These are phyloP conservation scores for Colletotrichum cereale DNA, from an alignment of 2,329 filamentous ascomycete genomes.

Conservation along the genomic window DNA sequence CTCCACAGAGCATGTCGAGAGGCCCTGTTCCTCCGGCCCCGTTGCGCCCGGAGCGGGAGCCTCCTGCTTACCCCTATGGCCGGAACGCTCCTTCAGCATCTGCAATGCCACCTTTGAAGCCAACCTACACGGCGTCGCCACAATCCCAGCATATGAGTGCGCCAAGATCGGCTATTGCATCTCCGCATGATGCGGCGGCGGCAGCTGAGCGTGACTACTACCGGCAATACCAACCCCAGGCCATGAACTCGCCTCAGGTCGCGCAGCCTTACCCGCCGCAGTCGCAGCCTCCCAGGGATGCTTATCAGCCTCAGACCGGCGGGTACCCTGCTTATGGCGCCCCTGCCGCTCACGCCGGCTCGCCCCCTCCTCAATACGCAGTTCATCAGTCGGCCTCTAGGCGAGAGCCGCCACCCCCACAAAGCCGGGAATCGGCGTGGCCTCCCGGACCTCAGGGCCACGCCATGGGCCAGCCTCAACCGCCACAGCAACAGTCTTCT, in stretches of 20 bases:
- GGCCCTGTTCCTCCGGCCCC: slow-evolving; percentile 53
- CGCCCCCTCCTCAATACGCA: slow-evolving; percentile 68
- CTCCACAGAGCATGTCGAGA: slow-evolving; percentile 60
- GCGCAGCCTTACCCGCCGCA: slow-evolving; percentile 60
- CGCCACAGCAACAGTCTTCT: slow-evolving; percentile 47
- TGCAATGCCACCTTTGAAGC: slow-evolving; percentile 68
- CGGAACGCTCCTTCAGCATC: slow-evolving; percentile 56
- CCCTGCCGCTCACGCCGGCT: slow-evolving; percentile 56
- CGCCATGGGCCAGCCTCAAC: slow-evolving; percentile 45
- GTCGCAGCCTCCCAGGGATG: slow-evolving; percentile 50
- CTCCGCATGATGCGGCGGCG: slow-evolving; percentile 54
- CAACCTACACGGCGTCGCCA: slow-evolving; percentile 64
- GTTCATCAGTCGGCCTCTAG: slow-evolving; percentile 60
- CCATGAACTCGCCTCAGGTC: slow-evolving; percentile 61
- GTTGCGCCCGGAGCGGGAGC: slow-evolving; percentile 64
- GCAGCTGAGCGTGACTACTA: slow-evolving; percentile 64
- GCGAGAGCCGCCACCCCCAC: slow-evolving; percentile 55
- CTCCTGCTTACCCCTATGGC: slow-evolving; percentile 61
- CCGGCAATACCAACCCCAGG: slow-evolving; percentile 52
- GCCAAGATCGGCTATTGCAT: slow-evolving; percentile 59
- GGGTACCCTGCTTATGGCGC: slow-evolving; percentile 58
- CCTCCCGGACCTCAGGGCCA: slow-evolving; percentile 45
- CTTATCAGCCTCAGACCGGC: slow-evolving; percentile 59
- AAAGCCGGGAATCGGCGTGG: slow-evolving; percentile 53
- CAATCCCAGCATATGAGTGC: slow-evolving; percentile 61